Percentiles rank a stretch among this genome's conserved stretches.
Conservation (phyloP, 768 basidiomycete genomes). For the Tubosaeta brunneosetosa region DNA sequence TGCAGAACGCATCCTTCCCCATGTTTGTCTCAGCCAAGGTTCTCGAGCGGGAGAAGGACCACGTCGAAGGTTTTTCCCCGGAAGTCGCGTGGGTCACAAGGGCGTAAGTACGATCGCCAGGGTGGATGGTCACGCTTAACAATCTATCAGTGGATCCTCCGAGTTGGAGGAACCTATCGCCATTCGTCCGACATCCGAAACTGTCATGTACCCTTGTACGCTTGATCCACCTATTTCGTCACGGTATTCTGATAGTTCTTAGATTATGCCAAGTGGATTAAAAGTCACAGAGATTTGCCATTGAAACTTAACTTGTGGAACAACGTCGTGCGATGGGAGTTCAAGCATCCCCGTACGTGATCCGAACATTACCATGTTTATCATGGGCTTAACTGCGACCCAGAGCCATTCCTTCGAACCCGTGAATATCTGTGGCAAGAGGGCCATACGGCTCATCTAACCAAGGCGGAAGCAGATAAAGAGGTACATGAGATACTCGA, state of each 20-base stretch:
- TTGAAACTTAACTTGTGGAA: conserved; percentile 99
- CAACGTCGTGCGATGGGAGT: conserved; percentile 98
- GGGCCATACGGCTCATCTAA: conserved; percentile 93
- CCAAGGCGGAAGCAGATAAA: conserved; percentile 81
- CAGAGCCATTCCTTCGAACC: conserved; percentile 97
- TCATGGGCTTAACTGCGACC: not conserved
- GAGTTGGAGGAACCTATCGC: conserved; percentile 97
- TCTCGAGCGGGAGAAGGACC: conserved; percentile 94
- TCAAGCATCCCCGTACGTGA: conserved; percentile 90
- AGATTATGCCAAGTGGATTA: conserved; percentile 99
- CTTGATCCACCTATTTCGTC: conserved; percentile 1
- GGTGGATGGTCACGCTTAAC: not conserved
- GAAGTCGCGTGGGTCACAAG: conserved; percentile 99
- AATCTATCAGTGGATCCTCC: conserved; percentile 63
- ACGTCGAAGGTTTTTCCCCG: conserved; percentile 98
- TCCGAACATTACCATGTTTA: not conserved
- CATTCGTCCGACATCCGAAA: conserved; percentile 97
- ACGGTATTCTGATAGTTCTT: conserved; percentile 3
- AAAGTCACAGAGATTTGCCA: conserved; percentile 93
- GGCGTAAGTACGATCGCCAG: conserved; percentile 57
- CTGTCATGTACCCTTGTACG: conserved; percentile 98
- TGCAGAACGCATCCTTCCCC: conserved; percentile 97
- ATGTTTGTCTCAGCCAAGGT: conserved; percentile 95
- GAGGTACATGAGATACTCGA: conserved; percentile 95
- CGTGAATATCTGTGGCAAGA: conserved; percentile 99